Evolutionary conservation across 371 early-diverging fungal species (phyloP).

Genomic region (Basidiobolus meristosporus): DNA sequence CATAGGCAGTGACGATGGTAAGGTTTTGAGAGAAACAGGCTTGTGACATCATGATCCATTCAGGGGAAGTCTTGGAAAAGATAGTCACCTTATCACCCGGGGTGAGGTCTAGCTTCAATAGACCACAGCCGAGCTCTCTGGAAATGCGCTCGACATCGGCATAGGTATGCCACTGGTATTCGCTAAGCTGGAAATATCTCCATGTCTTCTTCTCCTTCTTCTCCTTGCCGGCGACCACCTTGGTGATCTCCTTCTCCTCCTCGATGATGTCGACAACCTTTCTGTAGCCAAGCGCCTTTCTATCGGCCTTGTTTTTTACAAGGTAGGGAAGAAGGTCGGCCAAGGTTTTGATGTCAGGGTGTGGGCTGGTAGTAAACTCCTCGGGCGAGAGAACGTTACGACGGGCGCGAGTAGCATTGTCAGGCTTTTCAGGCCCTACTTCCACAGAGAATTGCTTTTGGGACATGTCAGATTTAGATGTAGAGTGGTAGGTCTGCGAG

Average conservation of each 20-base stretch:
- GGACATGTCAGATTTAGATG: no score
- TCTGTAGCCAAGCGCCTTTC: conserved; percentile 43
- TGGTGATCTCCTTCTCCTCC: conserved; percentile 57
- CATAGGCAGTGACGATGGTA: conserved; percentile 73
- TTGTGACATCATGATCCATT: no score
- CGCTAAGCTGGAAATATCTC: conserved; percentile 55
- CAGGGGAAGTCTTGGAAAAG: no score
- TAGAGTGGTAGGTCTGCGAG: no score
- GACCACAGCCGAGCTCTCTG: no score
- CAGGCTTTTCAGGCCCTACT: no score
- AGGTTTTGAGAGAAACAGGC: conserved; percentile 43
- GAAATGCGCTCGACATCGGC: conserved; percentile 34
- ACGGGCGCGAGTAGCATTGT: no score
- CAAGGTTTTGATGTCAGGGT: conserved; percentile 34
- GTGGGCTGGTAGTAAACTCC: conserved; percentile 23
- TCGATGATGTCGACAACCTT: conserved; percentile 33
- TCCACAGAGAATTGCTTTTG: no score
- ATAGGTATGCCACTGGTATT: conserved; percentile 44
- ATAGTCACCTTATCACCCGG: no score
- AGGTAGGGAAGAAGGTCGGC: conserved; percentile 41
- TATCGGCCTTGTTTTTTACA: conserved; percentile 15
- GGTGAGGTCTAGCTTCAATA: no score
- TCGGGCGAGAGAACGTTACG: no score
- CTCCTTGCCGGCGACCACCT: no score
- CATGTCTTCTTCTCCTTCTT: conserved; percentile 56